Conservation (phyloP, 108 stramenopile species). For the Cyclotella sp. region DNA sequence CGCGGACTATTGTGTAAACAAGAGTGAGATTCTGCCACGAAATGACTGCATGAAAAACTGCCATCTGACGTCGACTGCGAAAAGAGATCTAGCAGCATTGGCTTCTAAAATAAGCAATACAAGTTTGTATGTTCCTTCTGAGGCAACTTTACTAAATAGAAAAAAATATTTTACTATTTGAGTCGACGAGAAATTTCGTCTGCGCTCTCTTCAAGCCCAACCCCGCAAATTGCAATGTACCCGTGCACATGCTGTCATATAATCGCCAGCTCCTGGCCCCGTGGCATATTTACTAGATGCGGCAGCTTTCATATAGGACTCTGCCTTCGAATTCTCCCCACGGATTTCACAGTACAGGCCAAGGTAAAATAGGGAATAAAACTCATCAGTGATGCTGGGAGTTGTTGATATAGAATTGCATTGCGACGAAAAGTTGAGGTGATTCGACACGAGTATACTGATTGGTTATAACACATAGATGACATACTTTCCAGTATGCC, state of each 20-base stretch:
- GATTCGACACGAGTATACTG: not conserved
- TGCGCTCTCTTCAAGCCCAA: slow-evolving; percentile 40
- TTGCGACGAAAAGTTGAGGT: not conserved
- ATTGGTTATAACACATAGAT: not conserved
- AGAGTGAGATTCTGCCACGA: too few relatives aligned
- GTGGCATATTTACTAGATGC: slow-evolving; percentile 62
- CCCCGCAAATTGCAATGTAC: slow-evolving; percentile 64
- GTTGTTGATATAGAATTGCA: not conserved
- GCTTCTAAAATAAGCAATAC: too few relatives aligned
- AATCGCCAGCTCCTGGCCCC: slow-evolving; percentile 61
- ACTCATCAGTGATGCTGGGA: slow-evolving; percentile 60
- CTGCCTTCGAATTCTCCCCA: slow-evolving; percentile 63
- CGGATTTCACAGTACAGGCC: slow-evolving; percentile 60
- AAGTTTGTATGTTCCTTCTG: too few relatives aligned
- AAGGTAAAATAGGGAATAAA: slow-evolving; percentile 73
- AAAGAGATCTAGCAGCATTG: too few relatives aligned
- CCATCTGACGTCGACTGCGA: too few relatives aligned
- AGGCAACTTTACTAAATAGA: too few relatives aligned
- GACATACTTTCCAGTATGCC: slow-evolving; percentile 54
- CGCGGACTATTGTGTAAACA: too few relatives aligned
- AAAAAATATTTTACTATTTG: too few relatives aligned
- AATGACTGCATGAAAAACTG: too few relatives aligned
- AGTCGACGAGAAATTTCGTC: not conserved
- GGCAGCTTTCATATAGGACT: slow-evolving; percentile 67
- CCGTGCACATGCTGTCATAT: slow-evolving; percentile 76